A percentile compares a stretch with the other conserved stretches of the same genome.
phyloP scores from a whole-genome alignment of 2,329 filamentous ascomycete genomes.

The Diplodia scrobiculata region DNA sequence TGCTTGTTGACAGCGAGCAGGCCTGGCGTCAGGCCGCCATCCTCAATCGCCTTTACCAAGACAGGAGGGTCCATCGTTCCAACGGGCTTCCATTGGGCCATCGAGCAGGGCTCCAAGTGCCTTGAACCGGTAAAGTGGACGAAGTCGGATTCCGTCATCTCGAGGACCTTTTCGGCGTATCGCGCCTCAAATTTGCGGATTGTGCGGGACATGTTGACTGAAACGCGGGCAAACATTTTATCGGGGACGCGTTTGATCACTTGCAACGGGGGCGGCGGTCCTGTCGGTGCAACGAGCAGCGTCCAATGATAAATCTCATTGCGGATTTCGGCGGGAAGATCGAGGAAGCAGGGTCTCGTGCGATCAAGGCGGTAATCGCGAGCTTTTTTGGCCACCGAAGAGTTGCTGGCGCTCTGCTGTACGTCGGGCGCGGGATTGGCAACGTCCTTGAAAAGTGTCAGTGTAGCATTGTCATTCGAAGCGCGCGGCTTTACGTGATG shows the following conservation, averaged over 20 bases:
- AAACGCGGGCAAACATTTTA: too few relatives aligned
- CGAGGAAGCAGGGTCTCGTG: neutral
- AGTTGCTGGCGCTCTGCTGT: neutral
- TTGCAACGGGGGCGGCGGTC: too few relatives aligned
- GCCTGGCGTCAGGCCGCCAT: neutral
- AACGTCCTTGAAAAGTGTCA: neutral
- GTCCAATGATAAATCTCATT: neutral
- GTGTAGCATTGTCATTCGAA: neutral
- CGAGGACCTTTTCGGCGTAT: too few relatives aligned
- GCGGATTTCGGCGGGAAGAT: conserved; percentile 3
- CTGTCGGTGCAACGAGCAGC: neutral
- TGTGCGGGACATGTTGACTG: too few relatives aligned
- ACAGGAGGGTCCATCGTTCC: neutral
- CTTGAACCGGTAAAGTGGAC: too few relatives aligned
- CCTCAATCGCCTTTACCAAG: neutral
- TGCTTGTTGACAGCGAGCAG: neutral
- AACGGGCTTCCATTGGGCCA: neutral
- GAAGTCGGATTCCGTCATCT: too few relatives aligned
- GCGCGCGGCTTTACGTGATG: too few relatives aligned
- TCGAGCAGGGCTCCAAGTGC: too few relatives aligned
- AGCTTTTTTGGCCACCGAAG: neutral
- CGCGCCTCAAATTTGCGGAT: too few relatives aligned
- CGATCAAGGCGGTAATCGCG: neutral
- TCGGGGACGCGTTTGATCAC: too few relatives aligned
- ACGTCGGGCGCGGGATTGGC: neutral